phyloP scores from a whole-genome alignment of 179 eudicot species.

The Patellifolia procumbens region DNA sequence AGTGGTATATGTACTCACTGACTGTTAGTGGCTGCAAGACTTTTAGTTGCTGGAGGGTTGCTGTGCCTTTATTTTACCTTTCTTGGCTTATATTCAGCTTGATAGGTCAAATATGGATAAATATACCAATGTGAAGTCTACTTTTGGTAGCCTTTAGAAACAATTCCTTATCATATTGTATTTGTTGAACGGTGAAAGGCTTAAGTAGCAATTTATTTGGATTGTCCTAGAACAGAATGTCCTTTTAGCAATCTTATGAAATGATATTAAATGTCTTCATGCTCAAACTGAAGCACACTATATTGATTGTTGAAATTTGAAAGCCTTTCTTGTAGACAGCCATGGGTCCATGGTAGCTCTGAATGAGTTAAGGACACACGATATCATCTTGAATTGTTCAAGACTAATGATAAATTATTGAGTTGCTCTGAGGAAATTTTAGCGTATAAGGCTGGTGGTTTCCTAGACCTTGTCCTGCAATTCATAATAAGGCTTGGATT shows the following conservation, averaged over 20 bases:
- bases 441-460: not conserved
- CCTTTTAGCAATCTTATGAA: not conserved
- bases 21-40: not conserved
- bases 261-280: not conserved
- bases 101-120: not conserved
- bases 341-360: not conserved
- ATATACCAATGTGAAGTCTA: not conserved
- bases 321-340: not conserved
- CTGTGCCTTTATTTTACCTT: not conserved
- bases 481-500: not conserved
- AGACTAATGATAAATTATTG: too few relatives aligned
- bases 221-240: not conserved
- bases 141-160: not conserved
- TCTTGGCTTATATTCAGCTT: not conserved
- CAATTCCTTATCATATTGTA: not conserved
- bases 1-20: not conserved
- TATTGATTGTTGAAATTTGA: too few relatives aligned
- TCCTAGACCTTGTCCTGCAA: not conserved
- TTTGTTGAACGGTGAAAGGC: not conserved
- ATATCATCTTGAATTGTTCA: not conserved
- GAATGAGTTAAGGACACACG: not conserved
- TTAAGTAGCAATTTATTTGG: not conserved
- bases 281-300: not conserved
- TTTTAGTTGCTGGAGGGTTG: not conserved
- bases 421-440: too few relatives aligned